A percentile compares a stretch with the other conserved stretches of the same genome.
phyloP scores from a whole-genome alignment of 805 yeast species.

The Myxozyma sirexii region DNA sequence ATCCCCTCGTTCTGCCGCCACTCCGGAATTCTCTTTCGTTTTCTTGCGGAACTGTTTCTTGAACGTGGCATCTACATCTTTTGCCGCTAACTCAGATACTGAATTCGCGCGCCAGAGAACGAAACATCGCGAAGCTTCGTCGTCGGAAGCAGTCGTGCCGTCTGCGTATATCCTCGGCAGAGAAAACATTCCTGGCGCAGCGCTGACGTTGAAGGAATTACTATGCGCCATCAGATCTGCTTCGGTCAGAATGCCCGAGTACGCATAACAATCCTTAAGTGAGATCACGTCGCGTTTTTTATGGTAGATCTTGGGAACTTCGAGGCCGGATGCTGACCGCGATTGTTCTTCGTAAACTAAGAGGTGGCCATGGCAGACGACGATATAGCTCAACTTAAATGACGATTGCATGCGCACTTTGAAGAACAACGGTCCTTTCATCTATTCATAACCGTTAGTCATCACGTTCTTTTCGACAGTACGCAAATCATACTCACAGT shows the following conservation, averaged over 20 bases:
- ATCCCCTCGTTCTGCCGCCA: constrained; percentile 4
- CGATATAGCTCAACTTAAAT: constrained; percentile 62
- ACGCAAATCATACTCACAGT: constrained; percentile 40
- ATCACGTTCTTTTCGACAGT: not conserved
- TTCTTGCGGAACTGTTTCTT: constrained; percentile 18
- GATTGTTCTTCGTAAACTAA: constrained; percentile 57
- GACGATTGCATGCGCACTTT: constrained; percentile 70
- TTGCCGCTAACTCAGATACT: not conserved
- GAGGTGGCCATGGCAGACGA: constrained; percentile 71
- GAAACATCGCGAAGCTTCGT: constrained; percentile 72
- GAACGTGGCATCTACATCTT: constrained; percentile 12
- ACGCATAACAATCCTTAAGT: constrained; percentile 68
- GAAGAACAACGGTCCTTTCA: constrained; percentile 68
- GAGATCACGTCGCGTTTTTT: constrained; percentile 62
- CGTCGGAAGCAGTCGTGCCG: constrained; percentile 84
- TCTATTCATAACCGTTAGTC: constrained; percentile 5
- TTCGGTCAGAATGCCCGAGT: constrained; percentile 66
- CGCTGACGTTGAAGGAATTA: constrained; percentile 20
- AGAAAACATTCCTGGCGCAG: constrained; percentile 42
- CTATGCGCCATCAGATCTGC: constrained; percentile 53
- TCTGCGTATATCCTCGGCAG: constrained; percentile 76
- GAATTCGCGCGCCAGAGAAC: constrained; percentile 63
- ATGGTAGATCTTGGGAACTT: constrained; percentile 54
- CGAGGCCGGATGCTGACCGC: constrained; percentile 52
- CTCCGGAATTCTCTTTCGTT: not conserved